Evolutionary conservation across 2,329 filamentous ascomycete species (phyloP), one percentile per base, ranked within the genome.

Genomic region (Plenodomus tracheiphilus): DNA sequence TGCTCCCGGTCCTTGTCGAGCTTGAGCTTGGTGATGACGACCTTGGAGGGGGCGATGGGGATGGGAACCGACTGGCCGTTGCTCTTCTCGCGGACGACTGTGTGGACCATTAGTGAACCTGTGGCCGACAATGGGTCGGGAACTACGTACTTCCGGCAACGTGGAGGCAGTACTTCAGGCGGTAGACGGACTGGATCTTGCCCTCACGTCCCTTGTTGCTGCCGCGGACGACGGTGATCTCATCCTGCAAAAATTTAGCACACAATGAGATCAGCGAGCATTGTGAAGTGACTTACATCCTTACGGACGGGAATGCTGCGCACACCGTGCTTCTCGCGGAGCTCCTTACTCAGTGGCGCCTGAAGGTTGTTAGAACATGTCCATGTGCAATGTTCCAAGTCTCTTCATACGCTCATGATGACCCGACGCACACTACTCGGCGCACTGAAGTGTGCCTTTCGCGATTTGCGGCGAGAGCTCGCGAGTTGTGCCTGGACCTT

Each of bases 241-340:
- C 91, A 80, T 96, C 73, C 73, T 74, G 58, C 52, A 44, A 46
- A 44, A 49, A 45, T 56, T 70, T 59, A 71, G 65, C 63, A 64
- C 48, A 56, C 50, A 47, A 53, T 43, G 35, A 43, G 44, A 45
- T 36, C 18, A 15, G 51, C 37, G 41, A 17, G 40, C 9, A 38
- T 41, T 17, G 18, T 13, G 28, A 11, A 89, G 76, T 44, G 54
- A 63, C 67, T 61, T 65, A 71, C 68, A 55, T 96, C 93, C 83
- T 96, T 96, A 83, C 93, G 91, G 83, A 97, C 85, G 75, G 93
- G 94, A 77, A 97, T 96, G 78, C 67, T 69, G 58, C 88, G 66
- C 84, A 97, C 94, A 80, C 96, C 96, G 89, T 99, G 89, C 87
- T 99, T 94, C 81, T 96, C 92, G 76, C 91, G 88, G 76, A 99